Conservation (phyloP, 768 basidiomycete genomes). For the Phylloporus scabripes region DNA sequence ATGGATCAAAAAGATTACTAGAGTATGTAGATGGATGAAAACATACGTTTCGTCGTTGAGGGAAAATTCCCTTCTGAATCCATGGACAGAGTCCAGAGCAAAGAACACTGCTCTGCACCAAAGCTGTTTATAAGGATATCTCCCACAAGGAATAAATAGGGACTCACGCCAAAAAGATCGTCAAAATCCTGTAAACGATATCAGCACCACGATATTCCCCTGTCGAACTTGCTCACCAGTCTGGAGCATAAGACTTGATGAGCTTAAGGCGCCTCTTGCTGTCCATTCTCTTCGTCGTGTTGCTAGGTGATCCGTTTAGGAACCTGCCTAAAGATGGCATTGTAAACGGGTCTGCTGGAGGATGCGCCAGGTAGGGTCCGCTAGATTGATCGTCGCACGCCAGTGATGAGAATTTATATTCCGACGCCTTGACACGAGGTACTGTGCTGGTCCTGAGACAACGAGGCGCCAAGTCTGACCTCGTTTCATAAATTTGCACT, state of each 20-base stretch:
- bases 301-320: slow-evolving; percentile 1
- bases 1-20: slow-evolving; percentile 14
- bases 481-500: background rate
- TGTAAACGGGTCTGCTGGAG: background rate
- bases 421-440: background rate
- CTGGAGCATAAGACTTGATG: slow-evolving; percentile 63
- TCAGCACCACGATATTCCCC: slow-evolving; percentile 1
- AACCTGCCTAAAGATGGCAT: slow-evolving; percentile 16
- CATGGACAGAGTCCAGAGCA: slow-evolving; percentile 57
- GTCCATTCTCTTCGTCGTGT: slow-evolving; percentile 17
- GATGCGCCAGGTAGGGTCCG: background rate
- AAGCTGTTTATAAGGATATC: background rate
- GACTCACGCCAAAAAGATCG: slow-evolving; percentile 59
- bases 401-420: background rate
- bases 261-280: slow-evolving; percentile 36
- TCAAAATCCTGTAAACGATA: slow-evolving; percentile 45
- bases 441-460: background rate
- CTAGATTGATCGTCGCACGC: background rate
- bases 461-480: background rate
- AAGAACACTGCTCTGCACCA: slow-evolving; percentile 52
- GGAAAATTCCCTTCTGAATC: slow-evolving; percentile 76
- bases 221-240: slow-evolving; percentile 51
- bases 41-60: slow-evolving; percentile 66
- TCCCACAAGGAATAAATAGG: background rate
- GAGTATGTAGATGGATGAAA: background rate